These are phyloP conservation scores for Crotalaria pallida DNA, from an alignment of 306 rosid genomes.

Conservation along the genomic window DNA sequence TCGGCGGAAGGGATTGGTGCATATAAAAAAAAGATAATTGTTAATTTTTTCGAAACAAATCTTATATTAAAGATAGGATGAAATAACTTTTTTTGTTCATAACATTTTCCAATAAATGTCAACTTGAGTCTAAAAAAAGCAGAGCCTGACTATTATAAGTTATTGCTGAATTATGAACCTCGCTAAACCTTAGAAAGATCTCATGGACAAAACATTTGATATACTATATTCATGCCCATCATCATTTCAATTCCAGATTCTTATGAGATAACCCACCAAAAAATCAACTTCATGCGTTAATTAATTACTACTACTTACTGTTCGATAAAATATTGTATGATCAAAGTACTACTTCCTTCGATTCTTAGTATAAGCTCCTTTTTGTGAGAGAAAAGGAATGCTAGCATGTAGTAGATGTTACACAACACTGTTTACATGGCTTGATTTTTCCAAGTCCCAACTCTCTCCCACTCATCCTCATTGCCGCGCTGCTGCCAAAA, in stretches of 20 bases:
- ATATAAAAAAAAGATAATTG: too few species aligned
- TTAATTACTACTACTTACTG: too few species aligned
- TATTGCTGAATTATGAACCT: background rate
- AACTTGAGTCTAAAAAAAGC: slow-evolving; percentile 20
- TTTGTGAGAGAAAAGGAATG: too few species aligned
- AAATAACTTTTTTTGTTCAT: background rate
- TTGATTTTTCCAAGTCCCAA: background rate
- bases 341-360: too few species aligned
- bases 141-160: background rate
- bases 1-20: too few species aligned
- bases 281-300: background rate
- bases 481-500: slow-evolving; percentile 1
- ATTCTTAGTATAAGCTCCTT: too few species aligned
- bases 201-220: background rate
- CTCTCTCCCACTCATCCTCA: background rate
- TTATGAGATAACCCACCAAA: background rate
- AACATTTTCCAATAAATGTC: background rate
- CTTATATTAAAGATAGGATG: too few species aligned
- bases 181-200: background rate
- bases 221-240: background rate
- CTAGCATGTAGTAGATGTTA: background rate
- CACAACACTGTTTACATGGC: background rate
- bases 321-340: background rate
- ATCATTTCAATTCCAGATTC: background rate
- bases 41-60: too few species aligned